A percentile compares a stretch with the other conserved stretches of the same genome.
These are phyloP conservation scores for Tetrahymena elliotti DNA, from an alignment of 73 alveolate genomes.

Conservation along the genomic window DNA sequence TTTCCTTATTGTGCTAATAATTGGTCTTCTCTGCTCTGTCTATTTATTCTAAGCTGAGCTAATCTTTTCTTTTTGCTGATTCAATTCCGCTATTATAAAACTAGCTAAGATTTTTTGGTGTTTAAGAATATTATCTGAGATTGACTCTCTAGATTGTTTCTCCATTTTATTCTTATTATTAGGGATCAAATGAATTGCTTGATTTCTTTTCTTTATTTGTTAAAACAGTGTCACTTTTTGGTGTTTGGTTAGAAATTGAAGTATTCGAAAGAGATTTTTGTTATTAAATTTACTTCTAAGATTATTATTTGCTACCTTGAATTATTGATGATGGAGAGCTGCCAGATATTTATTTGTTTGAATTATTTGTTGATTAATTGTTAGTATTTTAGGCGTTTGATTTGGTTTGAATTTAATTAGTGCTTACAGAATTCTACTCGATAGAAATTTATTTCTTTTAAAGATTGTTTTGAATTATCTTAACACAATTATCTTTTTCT, in stretches of 20 bases:
- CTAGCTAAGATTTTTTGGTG: background rate
- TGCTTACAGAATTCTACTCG: background rate
- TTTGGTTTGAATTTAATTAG: background rate
- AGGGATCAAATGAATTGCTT: background rate
- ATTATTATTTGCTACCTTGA: background rate
- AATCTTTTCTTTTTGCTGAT: background rate
- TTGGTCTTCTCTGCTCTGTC: background rate
- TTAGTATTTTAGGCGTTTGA: background rate
- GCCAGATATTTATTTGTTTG: background rate
- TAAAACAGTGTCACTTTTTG: background rate
- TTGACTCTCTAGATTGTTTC: background rate
- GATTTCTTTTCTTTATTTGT: background rate
- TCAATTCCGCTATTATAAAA: background rate
- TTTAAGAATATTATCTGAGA: background rate
- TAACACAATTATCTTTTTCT: background rate
- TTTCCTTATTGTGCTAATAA: background rate
- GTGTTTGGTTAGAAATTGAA: background rate
- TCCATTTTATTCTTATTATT: too few species aligned
- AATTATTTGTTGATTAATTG: background rate
- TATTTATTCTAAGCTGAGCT: background rate
- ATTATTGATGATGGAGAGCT: background rate
- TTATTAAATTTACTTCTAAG: background rate
- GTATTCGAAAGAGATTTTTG: background rate
- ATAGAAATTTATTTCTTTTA: background rate
- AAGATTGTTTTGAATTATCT: background rate